Evolutionary conservation across 768 basidiomycete species (phyloP).

Genomic region (Leccinum disarticulatum): DNA sequence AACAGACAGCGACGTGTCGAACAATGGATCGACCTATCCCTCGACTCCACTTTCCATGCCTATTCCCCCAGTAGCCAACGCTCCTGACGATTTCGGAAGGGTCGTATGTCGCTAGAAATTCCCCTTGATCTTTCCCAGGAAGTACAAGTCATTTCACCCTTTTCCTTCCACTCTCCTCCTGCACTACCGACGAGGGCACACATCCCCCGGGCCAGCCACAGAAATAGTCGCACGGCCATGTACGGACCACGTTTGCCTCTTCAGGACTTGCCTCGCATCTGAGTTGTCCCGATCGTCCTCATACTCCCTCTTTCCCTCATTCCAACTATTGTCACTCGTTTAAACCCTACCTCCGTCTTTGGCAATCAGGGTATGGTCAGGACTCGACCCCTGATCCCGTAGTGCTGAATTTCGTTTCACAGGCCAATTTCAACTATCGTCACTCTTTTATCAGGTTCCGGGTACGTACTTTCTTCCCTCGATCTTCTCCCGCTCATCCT

Average conservation of each 20-base stretch:
- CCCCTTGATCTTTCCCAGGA: neutral
- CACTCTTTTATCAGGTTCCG: conserved; percentile 9
- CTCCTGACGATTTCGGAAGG: neutral
- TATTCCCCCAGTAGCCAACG: neutral
- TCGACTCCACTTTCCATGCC: conserved; percentile 3
- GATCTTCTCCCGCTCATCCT: neutral
- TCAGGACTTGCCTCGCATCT: conserved; percentile 1
- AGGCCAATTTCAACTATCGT: conserved; percentile 12
- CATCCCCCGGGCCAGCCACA: neutral
- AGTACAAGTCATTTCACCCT: neutral
- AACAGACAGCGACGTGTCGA: conserved; percentile 2
- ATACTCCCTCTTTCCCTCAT: neutral
- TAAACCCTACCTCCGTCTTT: neutral
- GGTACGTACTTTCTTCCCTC: neutral
- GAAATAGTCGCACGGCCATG: neutral
- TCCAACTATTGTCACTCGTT: conserved; percentile 23
- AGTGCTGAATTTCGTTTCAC: neutral
- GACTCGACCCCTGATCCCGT: neutral
- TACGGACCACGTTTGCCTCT: neutral
- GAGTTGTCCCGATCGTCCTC: neutral
- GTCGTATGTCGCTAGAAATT: neutral
- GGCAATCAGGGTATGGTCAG: conserved; percentile 7
- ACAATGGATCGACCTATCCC: conserved; percentile 7
- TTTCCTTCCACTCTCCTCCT: neutral
- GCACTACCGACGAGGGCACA: conserved; percentile 3